Evolutionary conservation across 768 basidiomycete genomes (phyloP).

Genomic region (Suillus alpinus): DNA sequence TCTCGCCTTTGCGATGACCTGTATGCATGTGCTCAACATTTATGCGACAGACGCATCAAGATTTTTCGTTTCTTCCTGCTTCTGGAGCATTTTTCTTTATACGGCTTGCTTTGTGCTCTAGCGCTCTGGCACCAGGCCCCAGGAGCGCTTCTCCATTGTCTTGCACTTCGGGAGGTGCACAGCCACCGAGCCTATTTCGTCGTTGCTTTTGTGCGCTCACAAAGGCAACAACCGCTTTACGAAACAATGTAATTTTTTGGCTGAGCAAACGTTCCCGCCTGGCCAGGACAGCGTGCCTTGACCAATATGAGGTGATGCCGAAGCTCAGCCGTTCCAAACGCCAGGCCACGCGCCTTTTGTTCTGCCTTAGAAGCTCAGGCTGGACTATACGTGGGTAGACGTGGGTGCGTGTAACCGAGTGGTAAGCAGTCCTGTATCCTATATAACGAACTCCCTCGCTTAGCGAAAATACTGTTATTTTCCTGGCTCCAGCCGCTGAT

Average conservation of each 20-base stretch:
- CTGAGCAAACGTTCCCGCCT: background rate
- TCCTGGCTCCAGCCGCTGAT: constrained; percentile 14
- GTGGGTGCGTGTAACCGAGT: constrained; percentile 25
- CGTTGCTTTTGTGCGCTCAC: constrained; percentile 24
- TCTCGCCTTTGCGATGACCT: background rate
- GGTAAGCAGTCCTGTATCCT: constrained; percentile 12
- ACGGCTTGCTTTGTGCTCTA: background rate
- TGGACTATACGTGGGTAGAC: constrained; percentile 4
- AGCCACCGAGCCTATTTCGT: constrained; percentile 9
- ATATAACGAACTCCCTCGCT: constrained; percentile 22
- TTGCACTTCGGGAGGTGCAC: constrained; percentile 7
- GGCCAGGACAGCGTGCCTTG: constrained; percentile 1
- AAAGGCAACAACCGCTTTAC: constrained; percentile 24
- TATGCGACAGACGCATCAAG: background rate
- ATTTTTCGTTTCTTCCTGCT: background rate
- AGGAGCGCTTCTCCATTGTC: constrained; percentile 29
- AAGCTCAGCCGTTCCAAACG: constrained; percentile 9
- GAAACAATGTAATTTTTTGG: constrained; percentile 23
- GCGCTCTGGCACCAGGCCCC: constrained; percentile 11
- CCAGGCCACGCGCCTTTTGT: constrained; percentile 27
- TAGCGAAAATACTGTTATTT: background rate
- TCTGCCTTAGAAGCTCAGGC: constrained; percentile 15
- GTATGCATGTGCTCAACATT: background rate
- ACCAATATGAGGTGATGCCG: constrained; percentile 2
- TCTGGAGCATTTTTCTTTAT: background rate